phyloP scores from a whole-genome alignment of 805 yeast species.

The Wickerhamomyces rabaulensis region DNA sequence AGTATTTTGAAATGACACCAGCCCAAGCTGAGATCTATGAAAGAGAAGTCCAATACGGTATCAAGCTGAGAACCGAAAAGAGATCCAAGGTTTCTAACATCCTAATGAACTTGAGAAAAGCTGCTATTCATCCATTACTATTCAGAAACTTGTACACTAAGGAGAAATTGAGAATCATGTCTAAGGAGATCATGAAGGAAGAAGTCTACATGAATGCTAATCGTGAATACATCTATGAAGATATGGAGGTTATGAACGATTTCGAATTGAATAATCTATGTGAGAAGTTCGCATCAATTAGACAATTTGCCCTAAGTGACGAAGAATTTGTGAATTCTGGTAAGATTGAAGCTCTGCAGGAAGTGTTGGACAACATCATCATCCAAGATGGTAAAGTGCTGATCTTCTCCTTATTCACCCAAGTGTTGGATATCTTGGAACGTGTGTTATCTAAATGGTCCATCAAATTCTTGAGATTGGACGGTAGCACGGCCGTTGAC shows the following conservation, averaged over 20 bases:
- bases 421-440: conserved; percentile 84
- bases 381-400: conserved; percentile 59
- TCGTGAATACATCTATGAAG: conserved; percentile 73
- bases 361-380: conserved; percentile 52
- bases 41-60: conserved; percentile 42
- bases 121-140: conserved; percentile 86
- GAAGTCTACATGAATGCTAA: conserved; percentile 74
- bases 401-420: conserved; percentile 89
- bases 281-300: conserved; percentile 57
- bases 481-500: conserved; percentile 93
- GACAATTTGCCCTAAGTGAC: conserved; percentile 49
- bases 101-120: conserved; percentile 86
- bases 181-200: conserved; percentile 73
- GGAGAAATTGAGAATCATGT: conserved; percentile 55
- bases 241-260: conserved; percentile 93
- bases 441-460: conserved; percentile 56
- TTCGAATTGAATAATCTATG: conserved; percentile 79
- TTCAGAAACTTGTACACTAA: conserved; percentile 66
- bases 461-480: conserved; percentile 76
- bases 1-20: conserved; percentile 57
- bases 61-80: conserved; percentile 23
- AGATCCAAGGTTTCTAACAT: conserved; percentile 52
- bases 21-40: conserved; percentile 57
- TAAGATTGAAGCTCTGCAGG: conserved; percentile 54
- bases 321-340: conserved; percentile 67